Evolutionary conservation across 1,139 yeast species (phyloP), one percentile per base, ranked within the genome.

Genomic region (Saccharomyces hybrid): DNA sequence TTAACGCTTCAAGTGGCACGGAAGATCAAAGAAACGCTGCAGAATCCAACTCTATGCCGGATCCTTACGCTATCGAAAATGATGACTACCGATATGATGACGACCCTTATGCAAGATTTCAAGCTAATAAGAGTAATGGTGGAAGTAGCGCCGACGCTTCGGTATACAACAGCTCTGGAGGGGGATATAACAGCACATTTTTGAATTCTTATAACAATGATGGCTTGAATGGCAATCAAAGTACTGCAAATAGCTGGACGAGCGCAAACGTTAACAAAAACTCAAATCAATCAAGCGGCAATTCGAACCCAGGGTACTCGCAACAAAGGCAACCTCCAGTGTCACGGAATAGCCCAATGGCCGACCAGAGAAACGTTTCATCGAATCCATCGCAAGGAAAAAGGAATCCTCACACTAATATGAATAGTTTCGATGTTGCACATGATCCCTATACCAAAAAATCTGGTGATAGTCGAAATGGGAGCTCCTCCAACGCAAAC

Each of bases 371-470:
- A 42, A 47, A 6, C 23, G 3, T 8, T 8, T 16, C 42, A 38
- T 38, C 42, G 8, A 38, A 38, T 16, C 42, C 42, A 14, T 2
- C 7, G 20, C 42, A 38, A 16, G 42, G 11, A 16, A 38, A 16
- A 14, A 38, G 42, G 11, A 27, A 46, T 27, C 48, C 48, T 46
- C 11, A 46, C 20, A 13, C 48, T 26, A 20, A 46, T 46, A 46
- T 20, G 28, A 49, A 44, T 13, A 31, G 52, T 30, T 42, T 8
- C 23, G 11, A 20, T n/a, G 38, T 13, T 11, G 54, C 55, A 16
- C 52, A 49, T 47, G 55, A 57, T 42, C 47, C 50, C 32, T 34
- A 53, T 31, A 49, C 42, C 4, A 47, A 27, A 23, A 44, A 25
- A 38, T 14, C 42, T 16, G 23, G 25, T 23, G 4, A 48, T 14